Evolutionary conservation across 176 grass and related monocot species (phyloP).

Genomic region (Lolium multiflorum): DNA sequence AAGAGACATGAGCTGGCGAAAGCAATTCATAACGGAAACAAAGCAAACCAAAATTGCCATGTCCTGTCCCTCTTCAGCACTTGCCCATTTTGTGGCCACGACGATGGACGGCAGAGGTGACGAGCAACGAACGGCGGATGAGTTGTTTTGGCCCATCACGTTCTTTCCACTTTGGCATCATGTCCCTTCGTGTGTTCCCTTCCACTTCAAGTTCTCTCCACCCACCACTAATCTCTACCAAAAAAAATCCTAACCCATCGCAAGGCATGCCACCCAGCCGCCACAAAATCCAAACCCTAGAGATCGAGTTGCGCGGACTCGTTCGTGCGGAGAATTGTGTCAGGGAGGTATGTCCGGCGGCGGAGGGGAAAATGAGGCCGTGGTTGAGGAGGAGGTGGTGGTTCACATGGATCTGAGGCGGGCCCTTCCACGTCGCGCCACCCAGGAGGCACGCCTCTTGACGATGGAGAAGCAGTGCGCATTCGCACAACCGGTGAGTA

Average conservation of each 20-base stretch:
- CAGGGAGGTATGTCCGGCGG: too few species aligned
- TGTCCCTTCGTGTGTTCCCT: background rate
- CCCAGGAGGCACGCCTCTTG: background rate
- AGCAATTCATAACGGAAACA: background rate
- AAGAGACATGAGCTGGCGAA: background rate
- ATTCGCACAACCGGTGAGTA: conserved; percentile 62
- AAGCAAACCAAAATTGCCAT: background rate
- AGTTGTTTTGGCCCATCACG: background rate
- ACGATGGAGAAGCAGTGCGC: conserved; percentile 41
- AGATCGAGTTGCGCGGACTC: too few species aligned
- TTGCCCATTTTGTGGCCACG: background rate
- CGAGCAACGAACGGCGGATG: too few species aligned
- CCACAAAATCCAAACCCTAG: conserved; percentile 28
- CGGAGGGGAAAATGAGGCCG: background rate
- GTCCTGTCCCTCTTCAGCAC: conserved; percentile 1
- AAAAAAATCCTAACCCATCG: background rate
- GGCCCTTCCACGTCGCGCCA: conserved; percentile 35
- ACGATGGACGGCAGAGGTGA: background rate
- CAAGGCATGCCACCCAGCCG: too few species aligned
- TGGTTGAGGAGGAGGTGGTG: background rate
- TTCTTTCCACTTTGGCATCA: background rate
- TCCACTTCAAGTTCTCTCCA: background rate
- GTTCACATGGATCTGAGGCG: conserved; percentile 62
- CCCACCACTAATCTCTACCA: background rate
- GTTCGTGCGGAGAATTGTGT: too few species aligned